Base-by-base conservation (phyloP, 148 eudicot genomes). In the Hydrangea macrophylla region DNA sequence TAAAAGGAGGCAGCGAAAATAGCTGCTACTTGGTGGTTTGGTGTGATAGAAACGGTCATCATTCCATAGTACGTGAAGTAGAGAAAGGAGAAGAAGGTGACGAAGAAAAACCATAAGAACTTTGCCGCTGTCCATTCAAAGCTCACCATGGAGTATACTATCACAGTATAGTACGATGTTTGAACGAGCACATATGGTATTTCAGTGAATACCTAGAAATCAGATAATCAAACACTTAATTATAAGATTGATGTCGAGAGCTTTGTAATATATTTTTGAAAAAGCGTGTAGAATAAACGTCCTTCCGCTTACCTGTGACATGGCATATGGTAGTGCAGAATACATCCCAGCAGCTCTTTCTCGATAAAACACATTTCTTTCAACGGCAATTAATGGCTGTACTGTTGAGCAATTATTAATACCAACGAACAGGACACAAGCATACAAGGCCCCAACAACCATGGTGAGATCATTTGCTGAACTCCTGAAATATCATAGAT, bases 21-120 rank as follows among this genome's bases (percentile, higher is more conserved):
- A 0, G 99, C 81, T 32, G 99, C 97, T 20, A 94, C 86, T 84
- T 91, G 96, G 67, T 86, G 96, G 80, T 94, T 94, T 25, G 97
- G 99, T 60, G 99, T 89, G 82, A 94, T 76, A 70, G 99, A 88
- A 42, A 94, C 96, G 0, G 97, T 87, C 99, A 94, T 94, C 99
- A 94, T 94, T 51, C 99, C 99, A 31, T 94, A 94, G 81, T 89
- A 94, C 1, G 99, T 91, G 82, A 85, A 94, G 85, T 90, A 88
- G 23, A 90, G 87, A 76, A 89, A 94, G 26, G 97, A 88, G 78
- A 80, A 80, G 60, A 85, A 91, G 37, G 84, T 85, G 68, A 94
- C 75, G 78, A 86, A 91, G 81, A 78, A 87, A 80, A 90, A 94
- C 99, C 99, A 94, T 5, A 88, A 75, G 88, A 94, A 94, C 66